Conservation (phyloP, 2,329 filamentous ascomycete species). For the Geosmithia morbida region DNA sequence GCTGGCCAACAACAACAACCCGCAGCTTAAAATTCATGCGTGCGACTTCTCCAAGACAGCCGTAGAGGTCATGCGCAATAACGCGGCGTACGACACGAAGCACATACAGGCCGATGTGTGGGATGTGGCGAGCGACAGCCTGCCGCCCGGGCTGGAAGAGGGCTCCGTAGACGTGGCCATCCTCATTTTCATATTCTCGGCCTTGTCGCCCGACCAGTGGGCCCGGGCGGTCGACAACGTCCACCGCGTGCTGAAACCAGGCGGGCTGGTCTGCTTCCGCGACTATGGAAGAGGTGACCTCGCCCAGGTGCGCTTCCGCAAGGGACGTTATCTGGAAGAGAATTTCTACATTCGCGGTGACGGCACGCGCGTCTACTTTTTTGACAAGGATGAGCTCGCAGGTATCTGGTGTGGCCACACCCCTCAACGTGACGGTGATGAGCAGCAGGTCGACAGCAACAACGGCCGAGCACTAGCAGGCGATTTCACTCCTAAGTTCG, state of each 20-base stretch:
- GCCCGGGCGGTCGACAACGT: slow-evolving; percentile 68
- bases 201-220: slow-evolving; percentile 78
- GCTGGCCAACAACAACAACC: slow-evolving; percentile 70
- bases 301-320: slow-evolving; percentile 94
- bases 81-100: slow-evolving; percentile 59
- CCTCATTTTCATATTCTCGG: slow-evolving; percentile 96
- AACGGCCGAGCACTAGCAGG: too few relatives aligned
- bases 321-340: slow-evolving; percentile 83
- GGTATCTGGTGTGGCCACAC: slow-evolving; percentile 55
- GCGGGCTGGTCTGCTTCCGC: slow-evolving; percentile 85
- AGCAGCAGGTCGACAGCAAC: neutral
- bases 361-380: slow-evolving; percentile 94
- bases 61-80: slow-evolving; percentile 77
- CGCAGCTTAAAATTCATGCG: slow-evolving; percentile 69
- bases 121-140: slow-evolving; percentile 61
- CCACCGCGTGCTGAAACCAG: slow-evolving; percentile 70
- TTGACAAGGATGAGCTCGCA: slow-evolving; percentile 71
- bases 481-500: slow-evolving; percentile 31
- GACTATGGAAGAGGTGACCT: slow-evolving; percentile 94
- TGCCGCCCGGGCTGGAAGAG: slow-evolving; percentile 65
- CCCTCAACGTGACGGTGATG: slow-evolving; percentile 5
- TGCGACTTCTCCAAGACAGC: slow-evolving; percentile 95
- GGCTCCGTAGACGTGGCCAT: slow-evolving; percentile 82
- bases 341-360: slow-evolving; percentile 97
- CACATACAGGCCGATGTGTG: slow-evolving; percentile 84